phyloP scores from a whole-genome alignment of 768 basidiomycete species.

The Termitomyces sp. region DNA sequence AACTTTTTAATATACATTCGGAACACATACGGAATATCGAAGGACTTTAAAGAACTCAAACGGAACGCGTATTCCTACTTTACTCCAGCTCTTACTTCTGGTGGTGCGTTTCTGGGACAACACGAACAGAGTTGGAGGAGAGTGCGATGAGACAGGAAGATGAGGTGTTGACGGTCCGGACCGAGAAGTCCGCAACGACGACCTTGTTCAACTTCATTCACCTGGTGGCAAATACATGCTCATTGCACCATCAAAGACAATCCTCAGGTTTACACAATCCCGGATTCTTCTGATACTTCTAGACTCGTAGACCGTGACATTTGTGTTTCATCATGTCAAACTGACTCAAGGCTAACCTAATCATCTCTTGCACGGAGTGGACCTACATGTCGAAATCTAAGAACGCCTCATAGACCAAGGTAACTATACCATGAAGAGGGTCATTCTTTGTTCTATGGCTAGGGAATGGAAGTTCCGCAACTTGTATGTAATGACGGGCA shows the following conservation, averaged over 20 bases:
- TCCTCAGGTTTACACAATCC: neutral
- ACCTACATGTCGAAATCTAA: neutral
- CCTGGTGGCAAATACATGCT: too few species aligned
- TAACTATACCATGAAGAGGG: neutral
- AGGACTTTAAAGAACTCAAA: neutral
- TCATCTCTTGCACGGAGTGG: too few species aligned
- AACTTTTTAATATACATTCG: slow-evolving; percentile 6
- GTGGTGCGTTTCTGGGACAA: neutral
- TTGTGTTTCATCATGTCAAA: too few species aligned
- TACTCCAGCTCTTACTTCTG: neutral
- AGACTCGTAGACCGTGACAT: neutral
- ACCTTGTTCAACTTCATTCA: neutral
- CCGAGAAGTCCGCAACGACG: neutral
- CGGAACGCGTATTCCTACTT: neutral
- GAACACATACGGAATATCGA: slow-evolving; percentile 12
- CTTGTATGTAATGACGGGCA: too few species aligned
- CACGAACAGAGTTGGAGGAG: neutral
- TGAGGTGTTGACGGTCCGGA: neutral
- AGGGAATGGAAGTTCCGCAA: neutral
- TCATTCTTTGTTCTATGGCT: neutral
- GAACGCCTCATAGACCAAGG: neutral
- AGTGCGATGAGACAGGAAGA: neutral
- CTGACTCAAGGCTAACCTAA: too few species aligned
- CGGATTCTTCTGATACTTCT: neutral
- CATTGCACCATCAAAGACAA: too few species aligned